These are phyloP conservation scores for Monilinia polystroma DNA, from an alignment of 2,329 filamentous ascomycete genomes.

Conservation along the genomic window DNA sequence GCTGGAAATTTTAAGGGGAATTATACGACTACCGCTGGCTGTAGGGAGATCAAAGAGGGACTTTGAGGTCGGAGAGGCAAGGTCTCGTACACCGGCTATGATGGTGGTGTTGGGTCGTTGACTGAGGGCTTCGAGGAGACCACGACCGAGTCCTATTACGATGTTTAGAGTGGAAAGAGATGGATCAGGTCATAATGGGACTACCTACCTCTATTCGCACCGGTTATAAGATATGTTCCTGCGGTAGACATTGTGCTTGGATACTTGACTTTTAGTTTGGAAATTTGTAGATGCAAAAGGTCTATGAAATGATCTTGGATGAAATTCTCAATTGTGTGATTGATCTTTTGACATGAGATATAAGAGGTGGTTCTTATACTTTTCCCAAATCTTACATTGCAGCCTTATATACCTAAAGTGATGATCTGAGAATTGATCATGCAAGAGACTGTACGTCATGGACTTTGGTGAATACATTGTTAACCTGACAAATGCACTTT, in stretches of 20 bases:
- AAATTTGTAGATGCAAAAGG: too few species aligned
- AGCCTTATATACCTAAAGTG: background rate
- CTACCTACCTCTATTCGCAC: conserved; percentile 42
- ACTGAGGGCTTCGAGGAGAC: conserved; percentile 33
- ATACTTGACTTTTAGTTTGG: background rate
- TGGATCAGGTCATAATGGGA: too few species aligned
- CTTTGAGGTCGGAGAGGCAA: conserved; percentile 33
- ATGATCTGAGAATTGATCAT: background rate
- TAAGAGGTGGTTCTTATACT: background rate
- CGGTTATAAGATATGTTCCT: conserved; percentile 39
- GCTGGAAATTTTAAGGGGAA: conserved; percentile 42
- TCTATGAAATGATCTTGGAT: background rate
- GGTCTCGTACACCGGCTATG: conserved; percentile 43
- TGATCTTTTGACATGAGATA: background rate
- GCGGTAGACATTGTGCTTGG: conserved; percentile 5
- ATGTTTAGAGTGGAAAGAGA: background rate
- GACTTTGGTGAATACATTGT: background rate
- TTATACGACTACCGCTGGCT: conserved; percentile 41
- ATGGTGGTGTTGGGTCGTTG: conserved; percentile 27
- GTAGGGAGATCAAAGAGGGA: conserved; percentile 42
- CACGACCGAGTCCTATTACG: conserved; percentile 39
- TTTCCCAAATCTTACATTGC: background rate
- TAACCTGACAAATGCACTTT: background rate
- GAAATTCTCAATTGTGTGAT: background rate
- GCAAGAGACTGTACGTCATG: background rate